Base-by-base conservation (phyloP, 2,329 filamentous ascomycete species). In the Neonectria ditissima region DNA sequence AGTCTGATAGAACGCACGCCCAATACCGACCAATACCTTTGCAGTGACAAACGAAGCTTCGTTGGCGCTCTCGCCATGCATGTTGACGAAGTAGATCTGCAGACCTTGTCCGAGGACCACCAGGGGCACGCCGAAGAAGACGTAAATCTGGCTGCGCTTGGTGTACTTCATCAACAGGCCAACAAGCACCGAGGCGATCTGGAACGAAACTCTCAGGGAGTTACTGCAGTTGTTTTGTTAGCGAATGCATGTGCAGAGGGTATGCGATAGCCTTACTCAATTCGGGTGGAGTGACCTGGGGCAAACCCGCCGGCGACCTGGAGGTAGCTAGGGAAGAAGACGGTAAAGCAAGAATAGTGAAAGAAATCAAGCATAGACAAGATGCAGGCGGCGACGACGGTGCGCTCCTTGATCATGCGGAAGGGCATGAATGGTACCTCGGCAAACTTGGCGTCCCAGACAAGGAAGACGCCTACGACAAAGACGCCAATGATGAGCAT, bases 311-410 rank as follows among this genome's bases (percentile, higher is more conserved):
- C 78, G 14, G 77, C 78, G 2, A 81, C 78, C 52, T 80, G 78
- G 0, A 81, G 74, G 44, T 79, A 81, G 45, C 79, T 81, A 0
- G 78, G 77, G 50, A 80, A 80, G 65, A 81, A 80, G 1, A 79
- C 70, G 1, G 77, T 76, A 57, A 80, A 81, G 30, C 77, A 68
- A 2, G 77, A 77, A 53, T 81, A 79, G 13, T 79, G 72, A 30
- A 78, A 76, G 20, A 76, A 77, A 47, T 81, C 79, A 1, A 81
- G 70, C 26, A 78, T 73, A 6, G 73, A 76, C 2, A 80, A 60
- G 1, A 77, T 34, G 37, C 79, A 80, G 1, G 80, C 80, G 0
- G 77, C 78, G 11, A 80, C 70, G 8, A 81, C 76, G 2, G 80
- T 82, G 13, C 75, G 73, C 54, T 81, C 68, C 59, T 80, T 76